Evolutionary conservation across 805 yeast genomes (phyloP).

Genomic region (Yarrowia keelungensis): DNA sequence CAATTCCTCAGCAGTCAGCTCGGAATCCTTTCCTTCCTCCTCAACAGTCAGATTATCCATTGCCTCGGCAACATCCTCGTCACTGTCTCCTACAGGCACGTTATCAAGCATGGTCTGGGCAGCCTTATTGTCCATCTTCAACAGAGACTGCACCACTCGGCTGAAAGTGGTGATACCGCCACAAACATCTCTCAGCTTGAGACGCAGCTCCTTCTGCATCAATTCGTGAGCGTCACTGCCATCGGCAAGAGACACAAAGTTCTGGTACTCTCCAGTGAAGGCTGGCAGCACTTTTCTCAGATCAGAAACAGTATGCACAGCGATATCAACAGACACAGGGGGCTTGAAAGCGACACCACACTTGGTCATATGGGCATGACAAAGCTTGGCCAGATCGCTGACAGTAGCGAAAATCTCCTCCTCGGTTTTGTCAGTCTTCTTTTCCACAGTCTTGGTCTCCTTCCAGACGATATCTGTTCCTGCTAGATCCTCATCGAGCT

Average conservation of each 20-base stretch:
- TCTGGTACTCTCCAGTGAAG: constrained; percentile 26
- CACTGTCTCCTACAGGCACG: constrained; percentile 34
- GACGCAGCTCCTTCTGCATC: constrained; percentile 28
- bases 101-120: constrained; percentile 19
- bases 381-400: constrained; percentile 62
- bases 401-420: constrained; percentile 62
- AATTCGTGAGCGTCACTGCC: constrained; percentile 20
- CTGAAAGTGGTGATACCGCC: constrained; percentile 22
- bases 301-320: constrained; percentile 58
- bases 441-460: constrained; percentile 20
- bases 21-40: background rate
- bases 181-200: constrained; percentile 26
- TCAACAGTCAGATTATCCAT: constrained; percentile 15
- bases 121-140: constrained; percentile 28
- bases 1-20: constrained; percentile 11
- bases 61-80: constrained; percentile 13
- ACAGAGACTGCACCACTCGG: constrained; percentile 22
- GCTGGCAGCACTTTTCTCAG: constrained; percentile 33
- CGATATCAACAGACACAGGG: constrained; percentile 59
- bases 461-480: constrained; percentile 27
- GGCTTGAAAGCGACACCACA: constrained; percentile 74
- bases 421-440: constrained; percentile 5
- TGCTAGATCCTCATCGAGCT: constrained; percentile 29
- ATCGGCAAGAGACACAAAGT: constrained; percentile 36
- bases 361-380: constrained; percentile 80